phyloP scores from a whole-genome alignment of 2,329 filamentous ascomycete species.

The Colletotrichum noveboracense region DNA sequence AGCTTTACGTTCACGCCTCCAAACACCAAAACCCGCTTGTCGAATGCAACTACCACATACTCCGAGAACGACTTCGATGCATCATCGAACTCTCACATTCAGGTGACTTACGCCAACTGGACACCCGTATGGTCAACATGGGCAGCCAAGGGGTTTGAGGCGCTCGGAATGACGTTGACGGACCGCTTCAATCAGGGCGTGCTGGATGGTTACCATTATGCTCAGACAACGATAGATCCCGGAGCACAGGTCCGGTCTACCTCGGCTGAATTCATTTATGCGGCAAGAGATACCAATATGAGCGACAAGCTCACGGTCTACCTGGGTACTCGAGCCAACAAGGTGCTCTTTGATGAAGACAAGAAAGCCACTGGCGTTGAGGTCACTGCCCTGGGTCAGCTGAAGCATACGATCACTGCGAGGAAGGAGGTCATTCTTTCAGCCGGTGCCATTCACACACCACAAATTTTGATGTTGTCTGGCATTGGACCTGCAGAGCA shows the following conservation, averaged over 20 bases:
- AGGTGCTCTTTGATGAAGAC: conserved; percentile 45
- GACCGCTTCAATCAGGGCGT: conserved; percentile 44
- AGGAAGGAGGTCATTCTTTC: conserved; percentile 7
- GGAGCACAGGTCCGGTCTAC: conserved; percentile 32
- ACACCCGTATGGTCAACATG: conserved; percentile 24
- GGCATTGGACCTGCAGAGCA: conserved; percentile 47
- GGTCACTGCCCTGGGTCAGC: conserved; percentile 26
- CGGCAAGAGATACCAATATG: conserved; percentile 27
- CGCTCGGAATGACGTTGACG: conserved; percentile 39
- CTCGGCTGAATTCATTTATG: conserved; percentile 40
- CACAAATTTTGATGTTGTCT: conserved; percentile 15
- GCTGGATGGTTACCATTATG: conserved; percentile 38
- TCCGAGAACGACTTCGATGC: not conserved
- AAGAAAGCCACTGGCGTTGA: conserved; percentile 46
- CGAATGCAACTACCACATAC: conserved; percentile 29
- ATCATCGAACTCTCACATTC: conserved; percentile 27
- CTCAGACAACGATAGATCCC: conserved; percentile 31
- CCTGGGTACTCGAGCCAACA: conserved; percentile 44
- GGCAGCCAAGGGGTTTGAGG: conserved; percentile 35
- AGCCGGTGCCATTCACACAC: conserved; percentile 7
- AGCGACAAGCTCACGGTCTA: conserved; percentile 43
- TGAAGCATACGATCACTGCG: conserved; percentile 11
- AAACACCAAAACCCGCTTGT: conserved; percentile 12
- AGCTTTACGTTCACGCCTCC: conserved; percentile 35
- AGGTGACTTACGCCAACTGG: conserved; percentile 28